Percentiles rank a stretch among this genome's conserved stretches.
phyloP scores from a whole-genome alignment of 257 asterid species.

The Voacanga thouarsii region DNA sequence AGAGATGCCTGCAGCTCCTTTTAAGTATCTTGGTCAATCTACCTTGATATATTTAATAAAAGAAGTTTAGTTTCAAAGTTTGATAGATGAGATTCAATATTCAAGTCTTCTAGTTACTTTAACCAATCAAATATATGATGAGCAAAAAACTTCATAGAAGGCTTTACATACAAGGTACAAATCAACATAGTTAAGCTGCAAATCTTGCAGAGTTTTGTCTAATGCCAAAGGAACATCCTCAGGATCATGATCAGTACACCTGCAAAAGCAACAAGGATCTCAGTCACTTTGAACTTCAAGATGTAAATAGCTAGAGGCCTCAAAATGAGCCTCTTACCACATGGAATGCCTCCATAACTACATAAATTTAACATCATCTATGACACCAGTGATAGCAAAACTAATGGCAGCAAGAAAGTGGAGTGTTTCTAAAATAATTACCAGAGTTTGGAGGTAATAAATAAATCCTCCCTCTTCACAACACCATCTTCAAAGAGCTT shows the following conservation, averaged over 20 bases:
- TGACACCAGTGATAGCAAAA: not conserved
- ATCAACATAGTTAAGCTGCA: conserved; percentile 67
- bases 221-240: conserved; percentile 62
- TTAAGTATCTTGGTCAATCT: not conserved
- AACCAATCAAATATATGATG: not conserved
- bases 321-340: not conserved
- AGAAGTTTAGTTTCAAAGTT: not conserved
- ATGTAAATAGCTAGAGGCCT: not conserved
- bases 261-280: conserved; percentile 13
- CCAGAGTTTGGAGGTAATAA: conserved; percentile 92
- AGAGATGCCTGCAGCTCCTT: not conserved
- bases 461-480: conserved; percentile 79
- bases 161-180: conserved; percentile 46
- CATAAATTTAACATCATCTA: not conserved
- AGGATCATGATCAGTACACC: conserved; percentile 56
- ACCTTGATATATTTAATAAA: not conserved
- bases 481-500: conserved; percentile 68
- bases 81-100: not conserved
- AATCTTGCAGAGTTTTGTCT: conserved; percentile 42
- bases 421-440: conserved; percentile 21
- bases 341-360: not conserved
- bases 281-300: not conserved
- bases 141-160: not conserved
- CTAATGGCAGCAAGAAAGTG: not conserved
- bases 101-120: not conserved